Base-by-base conservation (phyloP, 192 early-diverging fungal genomes). In the Linnemannia schmuckeri region DNA sequence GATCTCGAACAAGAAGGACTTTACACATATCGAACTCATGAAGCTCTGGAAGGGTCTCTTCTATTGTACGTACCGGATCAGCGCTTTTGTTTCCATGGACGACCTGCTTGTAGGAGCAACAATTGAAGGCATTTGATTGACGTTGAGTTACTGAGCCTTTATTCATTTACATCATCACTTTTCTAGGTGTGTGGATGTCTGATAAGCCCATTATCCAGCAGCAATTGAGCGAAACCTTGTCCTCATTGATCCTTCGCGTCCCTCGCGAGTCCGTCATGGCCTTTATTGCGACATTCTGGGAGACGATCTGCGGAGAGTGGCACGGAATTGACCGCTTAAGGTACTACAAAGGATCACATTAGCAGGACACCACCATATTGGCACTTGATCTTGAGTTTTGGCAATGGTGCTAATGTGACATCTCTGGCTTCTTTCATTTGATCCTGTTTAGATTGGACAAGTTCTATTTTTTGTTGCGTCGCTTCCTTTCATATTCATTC, bases 11-110 rank as follows among this genome's bases (percentile, higher is more conserved):
- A 90, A 93, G 66, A 85, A 88, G 38, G 89, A 92, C 22, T 80
- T 96, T 24, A 70, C 86, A 33, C 83, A 95, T 15, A 87, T 91
- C 61, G 95, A 97, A 49, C 89, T 98, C 80, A 74, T 94, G 72
- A 96, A 96, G 83, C 92, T 97, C 17, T 98, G 97, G 96, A 97
- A 97, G 90, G 97, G 95, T 22, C 92, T 98, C 20, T 98, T 97
- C 74, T 98, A 97, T 86, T 96, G 97, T 95, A 91, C 87, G 93
- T 85, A 20, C 27, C 27, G 61, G 35, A 54, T 52, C 33, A 22
- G 17, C 3, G 22, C 49, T 37, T 75, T 55, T 15, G 2, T 72
- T 66, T 66, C 33, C 27, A 66, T 13, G 13, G 30, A 33, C 30
- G 61, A 66, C 33, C 61, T 66, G 27, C 30, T 17, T 10, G 10